These are phyloP conservation scores for Penicillium steckii DNA, from an alignment of 495 filamentous ascomycete species.

Conservation along the genomic window DNA sequence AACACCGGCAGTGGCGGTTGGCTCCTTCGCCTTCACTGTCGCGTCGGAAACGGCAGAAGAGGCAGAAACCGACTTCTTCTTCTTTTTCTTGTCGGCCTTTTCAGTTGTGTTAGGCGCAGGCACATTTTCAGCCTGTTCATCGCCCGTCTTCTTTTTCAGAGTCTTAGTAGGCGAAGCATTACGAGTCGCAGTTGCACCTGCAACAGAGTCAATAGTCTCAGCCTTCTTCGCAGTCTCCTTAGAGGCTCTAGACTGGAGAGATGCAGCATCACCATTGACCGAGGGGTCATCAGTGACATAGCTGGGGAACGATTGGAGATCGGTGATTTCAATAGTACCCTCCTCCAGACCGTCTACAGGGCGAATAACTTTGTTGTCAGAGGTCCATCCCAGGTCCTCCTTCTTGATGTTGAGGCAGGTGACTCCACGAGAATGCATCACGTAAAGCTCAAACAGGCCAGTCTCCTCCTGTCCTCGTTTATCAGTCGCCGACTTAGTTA, in stretches of 20 bases:
- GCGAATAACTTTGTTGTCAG: constrained; percentile 78
- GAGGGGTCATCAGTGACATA: constrained; percentile 48
- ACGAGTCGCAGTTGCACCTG: constrained; percentile 34
- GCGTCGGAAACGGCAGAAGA: constrained; percentile 36
- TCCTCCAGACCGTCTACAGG: constrained; percentile 70
- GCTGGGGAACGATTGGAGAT: constrained; percentile 46
- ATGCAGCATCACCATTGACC: constrained; percentile 46
- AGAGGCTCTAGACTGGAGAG: constrained; percentile 33
- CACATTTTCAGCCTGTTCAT: constrained; percentile 38
- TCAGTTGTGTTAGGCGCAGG: constrained; percentile 38
- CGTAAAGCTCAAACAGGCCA: constrained; percentile 86
- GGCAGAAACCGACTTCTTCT: constrained; percentile 45
- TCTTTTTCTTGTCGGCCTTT: constrained; percentile 57
- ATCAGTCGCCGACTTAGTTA: constrained; percentile 42
- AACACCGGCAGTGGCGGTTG: constrained; percentile 14
- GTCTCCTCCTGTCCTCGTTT: constrained; percentile 53
- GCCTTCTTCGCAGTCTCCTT: constrained; percentile 43
- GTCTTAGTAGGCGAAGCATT: constrained; percentile 44
- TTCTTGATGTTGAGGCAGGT: constrained; percentile 81
- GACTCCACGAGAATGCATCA: constrained; percentile 95
- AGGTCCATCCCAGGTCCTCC: constrained; percentile 84
- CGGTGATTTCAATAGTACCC: constrained; percentile 53
- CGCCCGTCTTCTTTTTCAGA: constrained; percentile 40
- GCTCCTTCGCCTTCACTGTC: constrained; percentile 32
- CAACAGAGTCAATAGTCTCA: constrained; percentile 21